Percentiles rank a stretch among this genome's conserved stretches.
Conservation (phyloP, 768 basidiomycete genomes). For the Tulasnella sp. region DNA sequence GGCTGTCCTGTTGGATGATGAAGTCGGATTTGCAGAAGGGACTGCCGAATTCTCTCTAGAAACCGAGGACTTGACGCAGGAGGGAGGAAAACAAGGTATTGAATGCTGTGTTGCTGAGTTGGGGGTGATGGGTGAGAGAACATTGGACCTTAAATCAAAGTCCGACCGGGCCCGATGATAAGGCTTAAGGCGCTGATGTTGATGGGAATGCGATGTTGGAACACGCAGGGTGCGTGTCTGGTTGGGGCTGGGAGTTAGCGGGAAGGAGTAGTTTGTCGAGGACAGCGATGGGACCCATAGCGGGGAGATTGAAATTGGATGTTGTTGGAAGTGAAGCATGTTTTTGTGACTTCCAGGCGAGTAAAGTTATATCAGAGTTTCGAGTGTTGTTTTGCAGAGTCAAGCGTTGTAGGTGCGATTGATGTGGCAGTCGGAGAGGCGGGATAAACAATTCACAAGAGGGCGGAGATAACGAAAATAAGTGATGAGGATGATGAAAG, state of each 20-base stretch:
- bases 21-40: no score
- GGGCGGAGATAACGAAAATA: neutral
- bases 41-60: no score
- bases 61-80: neutral
- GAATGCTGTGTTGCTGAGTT: neutral
- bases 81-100: neutral
- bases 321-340: no score
- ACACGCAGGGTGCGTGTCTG: slow-evolving; percentile 10
- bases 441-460: neutral
- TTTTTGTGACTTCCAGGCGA: neutral
- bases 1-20: no score
- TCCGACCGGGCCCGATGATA: slow-evolving; percentile 14
- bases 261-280: neutral
- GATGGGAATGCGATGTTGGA: neutral
- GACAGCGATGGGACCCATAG: neutral
- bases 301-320: neutral
- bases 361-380: neutral
- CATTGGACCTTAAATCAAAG: neutral
- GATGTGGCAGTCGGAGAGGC: neutral
- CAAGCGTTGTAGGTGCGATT: neutral
- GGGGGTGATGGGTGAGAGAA: neutral
- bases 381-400: neutral
- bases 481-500: neutral
- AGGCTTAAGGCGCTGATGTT: slow-evolving; percentile 6
- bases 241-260: slow-evolving; percentile 4